Evolutionary conservation across 2,329 filamentous ascomycete genomes (phyloP).

Genomic region (Blastomyces gilchristii): DNA sequence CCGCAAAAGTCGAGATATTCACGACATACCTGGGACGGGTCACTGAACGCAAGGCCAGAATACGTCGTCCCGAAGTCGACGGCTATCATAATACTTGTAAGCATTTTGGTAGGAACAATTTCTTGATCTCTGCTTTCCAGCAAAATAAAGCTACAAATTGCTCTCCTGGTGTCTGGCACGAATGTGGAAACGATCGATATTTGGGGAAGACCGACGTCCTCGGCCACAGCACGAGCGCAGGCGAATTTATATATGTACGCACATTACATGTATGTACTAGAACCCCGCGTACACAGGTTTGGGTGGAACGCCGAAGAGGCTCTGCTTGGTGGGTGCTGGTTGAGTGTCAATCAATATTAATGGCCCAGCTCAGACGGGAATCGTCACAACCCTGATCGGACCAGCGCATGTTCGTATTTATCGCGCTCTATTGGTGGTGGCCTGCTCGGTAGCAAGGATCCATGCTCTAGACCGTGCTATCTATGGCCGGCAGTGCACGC

Average conservation of each 20-base stretch:
- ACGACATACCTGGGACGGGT: slow-evolving; percentile 5
- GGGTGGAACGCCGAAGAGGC: not conserved
- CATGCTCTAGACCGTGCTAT: not conserved
- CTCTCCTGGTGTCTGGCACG: not conserved
- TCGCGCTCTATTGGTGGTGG: not conserved
- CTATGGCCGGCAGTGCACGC: not conserved
- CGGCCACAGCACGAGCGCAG: not conserved
- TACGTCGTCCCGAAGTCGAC: slow-evolving; percentile 8
- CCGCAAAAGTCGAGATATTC: not conserved
- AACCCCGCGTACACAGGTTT: not conserved
- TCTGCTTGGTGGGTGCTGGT: not conserved
- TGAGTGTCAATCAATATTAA: not conserved
- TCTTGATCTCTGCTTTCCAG: not conserved
- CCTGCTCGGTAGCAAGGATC: not conserved
- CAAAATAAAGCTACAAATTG: not conserved
- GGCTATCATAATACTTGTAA: slow-evolving; percentile 7
- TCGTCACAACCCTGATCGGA: not conserved
- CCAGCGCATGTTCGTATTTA: slow-evolving; percentile 4
- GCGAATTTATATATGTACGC: not conserved
- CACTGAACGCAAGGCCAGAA: slow-evolving; percentile 6
- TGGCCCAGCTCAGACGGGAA: not conserved
- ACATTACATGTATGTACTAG: too few species aligned
- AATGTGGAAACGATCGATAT: not conserved
- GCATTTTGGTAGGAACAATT: not conserved
- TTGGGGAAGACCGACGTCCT: not conserved